Evolutionary conservation across 441 rosid species (phyloP), one percentile per base, ranked within the genome.

Genomic region (Gossypium trilobum): DNA sequence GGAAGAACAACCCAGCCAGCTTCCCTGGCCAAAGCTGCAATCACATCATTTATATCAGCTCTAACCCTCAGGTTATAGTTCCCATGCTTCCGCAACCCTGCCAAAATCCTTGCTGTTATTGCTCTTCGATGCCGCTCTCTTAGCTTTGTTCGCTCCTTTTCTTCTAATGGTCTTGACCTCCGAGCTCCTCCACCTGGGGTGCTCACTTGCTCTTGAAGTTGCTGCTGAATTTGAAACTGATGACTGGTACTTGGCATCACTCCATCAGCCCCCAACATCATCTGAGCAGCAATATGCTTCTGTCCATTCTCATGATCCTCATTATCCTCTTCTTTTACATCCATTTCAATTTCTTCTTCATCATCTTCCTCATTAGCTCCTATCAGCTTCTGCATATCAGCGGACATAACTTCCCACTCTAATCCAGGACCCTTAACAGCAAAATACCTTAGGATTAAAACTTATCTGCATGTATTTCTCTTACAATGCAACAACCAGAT

Each of bases 1-100:
- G 99, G 98, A 75, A 95, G 96, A 82, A 95, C 99, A 78, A 93
- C 95, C 99, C 99, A 93, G 20, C 98, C 98, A 82, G 98, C 98
- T 86, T 95, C 99, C 82, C 97, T 91, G 5, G 99, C 99, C 82
- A 95, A 83, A 79, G 99, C 99, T 25, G 97, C 96, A 68, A 95
- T 95, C 62, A 95, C 99, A 78, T 95, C 99, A 72, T 95, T 95
- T 22, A 93, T 95, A 85, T 95, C 99, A 74, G 99, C 99, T 82
- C 99, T 91, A 57, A 95, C 98, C 81, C 98, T 87, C 16, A 95
- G 91, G 82, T 95, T 95, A 86, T 95, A 95, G 76, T 95, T 93
- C 59, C 99, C 99, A 79, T 93, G 98, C 84, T 93, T 90, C 72
- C 98, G 84, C 61, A 93, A 81, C 68, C 99, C 99, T n/a, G 97